Evolutionary conservation across 495 filamentous ascomycete genomes (phyloP).

Genomic region (Hapsidospora chrysogenum): DNA sequence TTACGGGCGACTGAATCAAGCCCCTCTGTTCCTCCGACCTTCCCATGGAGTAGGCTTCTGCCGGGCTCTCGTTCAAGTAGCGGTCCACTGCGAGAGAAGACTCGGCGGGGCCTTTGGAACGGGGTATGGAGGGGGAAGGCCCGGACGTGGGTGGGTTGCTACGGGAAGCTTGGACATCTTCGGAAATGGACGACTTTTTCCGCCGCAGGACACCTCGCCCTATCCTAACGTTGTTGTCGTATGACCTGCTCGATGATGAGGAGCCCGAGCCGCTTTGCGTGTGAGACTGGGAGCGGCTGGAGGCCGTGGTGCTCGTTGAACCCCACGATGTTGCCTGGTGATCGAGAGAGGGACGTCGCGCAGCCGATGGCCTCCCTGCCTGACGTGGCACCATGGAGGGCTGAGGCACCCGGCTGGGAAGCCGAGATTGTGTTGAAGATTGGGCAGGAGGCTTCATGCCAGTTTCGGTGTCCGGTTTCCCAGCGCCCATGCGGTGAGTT

Average conservation of each 20-base stretch:
- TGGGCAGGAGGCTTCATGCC: too few species aligned
- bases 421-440: not conserved
- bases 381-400: conserved; percentile 5
- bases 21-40: conserved; percentile 16
- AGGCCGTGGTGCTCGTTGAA: conserved; percentile 3
- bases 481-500: conserved; percentile 6
- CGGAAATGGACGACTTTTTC: conserved; percentile 28
- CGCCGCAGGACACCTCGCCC: conserved; percentile 25
- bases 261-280: conserved; percentile 4
- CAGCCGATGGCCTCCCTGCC: conserved; percentile 1
- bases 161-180: too few species aligned
- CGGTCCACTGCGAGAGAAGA: too few species aligned
- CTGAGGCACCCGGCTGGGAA: conserved; percentile 7
- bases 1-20: conserved; percentile 15
- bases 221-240: conserved; percentile 5
- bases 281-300: conserved; percentile 4
- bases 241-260: conserved; percentile 1
- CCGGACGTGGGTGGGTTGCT: too few species aligned
- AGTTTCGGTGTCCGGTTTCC: conserved; percentile 5
- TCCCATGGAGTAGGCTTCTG: too few species aligned
- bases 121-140: too few species aligned
- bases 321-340: conserved; percentile 9
- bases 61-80: too few species aligned
- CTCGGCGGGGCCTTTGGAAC: too few species aligned
- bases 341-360: conserved; percentile 1